Conservation (phyloP, 345 rosid species). For the Syzygium oleosum region DNA sequence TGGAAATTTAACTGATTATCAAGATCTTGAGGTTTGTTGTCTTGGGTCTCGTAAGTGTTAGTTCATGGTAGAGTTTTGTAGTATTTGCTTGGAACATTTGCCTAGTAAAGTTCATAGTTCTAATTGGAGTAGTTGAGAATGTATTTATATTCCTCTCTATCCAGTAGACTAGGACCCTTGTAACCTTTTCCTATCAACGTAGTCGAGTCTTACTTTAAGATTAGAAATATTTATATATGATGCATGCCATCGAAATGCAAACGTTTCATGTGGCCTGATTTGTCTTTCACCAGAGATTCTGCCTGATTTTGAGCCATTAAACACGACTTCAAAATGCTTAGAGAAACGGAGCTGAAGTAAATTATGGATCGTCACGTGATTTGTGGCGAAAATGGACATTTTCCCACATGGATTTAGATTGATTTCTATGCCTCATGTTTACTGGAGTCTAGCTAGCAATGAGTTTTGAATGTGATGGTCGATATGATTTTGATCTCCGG, state of each 20-base stretch:
- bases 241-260: neutral
- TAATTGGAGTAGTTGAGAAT: neutral
- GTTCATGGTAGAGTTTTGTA: neutral
- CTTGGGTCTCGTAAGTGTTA: neutral
- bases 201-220: neutral
- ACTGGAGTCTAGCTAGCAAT: neutral
- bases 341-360: neutral
- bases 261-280: neutral
- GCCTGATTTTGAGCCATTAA: neutral
- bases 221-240: neutral
- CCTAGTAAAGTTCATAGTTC: neutral
- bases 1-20: conserved; percentile 21
- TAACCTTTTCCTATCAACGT: neutral
- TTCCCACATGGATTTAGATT: neutral
- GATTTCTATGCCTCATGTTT: neutral
- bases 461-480: neutral
- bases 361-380: neutral
- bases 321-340: neutral
- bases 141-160: neutral
- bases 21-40: neutral
- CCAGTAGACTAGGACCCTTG: neutral
- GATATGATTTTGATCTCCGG: neutral
- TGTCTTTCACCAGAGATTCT: neutral
- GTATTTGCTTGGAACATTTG: neutral
- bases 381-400: neutral